These are phyloP conservation scores for Combretum micranthum DNA, from an alignment of 345 rosid genomes.

Conservation along the genomic window DNA sequence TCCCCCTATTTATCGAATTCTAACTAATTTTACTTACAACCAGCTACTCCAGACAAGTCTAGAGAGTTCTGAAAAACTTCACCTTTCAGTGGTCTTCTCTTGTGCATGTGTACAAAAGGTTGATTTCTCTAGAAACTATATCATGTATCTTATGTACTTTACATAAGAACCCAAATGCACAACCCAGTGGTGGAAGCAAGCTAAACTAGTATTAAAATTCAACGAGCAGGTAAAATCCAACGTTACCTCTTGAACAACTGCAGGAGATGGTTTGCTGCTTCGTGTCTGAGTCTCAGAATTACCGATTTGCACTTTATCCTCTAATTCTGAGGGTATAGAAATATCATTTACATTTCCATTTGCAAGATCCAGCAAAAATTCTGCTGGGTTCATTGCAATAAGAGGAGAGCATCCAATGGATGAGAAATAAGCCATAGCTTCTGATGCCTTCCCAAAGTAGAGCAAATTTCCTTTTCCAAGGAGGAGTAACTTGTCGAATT, in stretches of 20 bases:
- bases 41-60: no score
- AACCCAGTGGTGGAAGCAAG: no score
- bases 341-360: conserved; percentile 80
- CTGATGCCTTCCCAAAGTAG: conserved; percentile 92
- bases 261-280: conserved; percentile 68
- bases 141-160: no score
- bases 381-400: conserved; percentile 94
- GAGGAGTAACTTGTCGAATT: conserved; percentile 84
- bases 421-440: conserved; percentile 66
- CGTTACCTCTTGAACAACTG: conserved; percentile 63
- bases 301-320: conserved; percentile 82
- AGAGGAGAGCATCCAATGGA: conserved; percentile 90
- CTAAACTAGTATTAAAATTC: no score
- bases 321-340: conserved; percentile 82
- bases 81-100: no score
- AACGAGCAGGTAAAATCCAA: no score
- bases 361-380: conserved; percentile 95
- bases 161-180: no score
- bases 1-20: no score
- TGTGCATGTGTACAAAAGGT: no score
- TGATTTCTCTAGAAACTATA: no score
- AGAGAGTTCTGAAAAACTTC: no score
- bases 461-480: conserved; percentile 88
- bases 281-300: conserved; percentile 37
- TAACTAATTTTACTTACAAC: no score